A percentile compares a stretch with the other conserved stretches of the same genome.
Conservation (phyloP, 371 early-diverging fungal species). For the Thermomucor indicae-seudaticae region DNA sequence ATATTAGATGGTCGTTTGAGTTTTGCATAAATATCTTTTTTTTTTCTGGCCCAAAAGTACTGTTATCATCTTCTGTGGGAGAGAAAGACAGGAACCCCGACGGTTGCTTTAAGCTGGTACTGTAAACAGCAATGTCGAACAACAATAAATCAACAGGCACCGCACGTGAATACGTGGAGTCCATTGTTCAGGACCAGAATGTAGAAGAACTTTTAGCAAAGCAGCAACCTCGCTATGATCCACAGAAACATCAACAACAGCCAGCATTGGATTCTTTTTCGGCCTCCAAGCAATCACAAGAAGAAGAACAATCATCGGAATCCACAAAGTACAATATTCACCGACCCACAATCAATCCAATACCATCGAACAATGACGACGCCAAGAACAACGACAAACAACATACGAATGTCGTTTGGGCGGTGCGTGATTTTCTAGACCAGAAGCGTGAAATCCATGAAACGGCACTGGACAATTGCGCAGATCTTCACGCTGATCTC, state of each 20-base stretch:
- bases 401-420: constrained; percentile 17
- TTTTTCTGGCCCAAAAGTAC: too few species aligned
- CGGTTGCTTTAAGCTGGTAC: too few species aligned
- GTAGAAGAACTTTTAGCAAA: constrained; percentile 22
- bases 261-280: background rate
- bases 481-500: constrained; percentile 49
- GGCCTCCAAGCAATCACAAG: constrained; percentile 8
- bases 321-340: constrained; percentile 10
- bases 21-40: too few species aligned
- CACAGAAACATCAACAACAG: constrained; percentile 13
- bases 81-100: too few species aligned
- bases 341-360: constrained; percentile 12
- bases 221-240: constrained; percentile 39
- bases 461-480: constrained; percentile 49
- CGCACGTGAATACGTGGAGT: constrained; percentile 41
- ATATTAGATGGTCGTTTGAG: too few species aligned
- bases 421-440: constrained; percentile 27
- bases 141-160: constrained; percentile 5
- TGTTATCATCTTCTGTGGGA: too few species aligned
- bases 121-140: too few species aligned
- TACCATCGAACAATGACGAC: background rate
- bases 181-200: constrained; percentile 29
- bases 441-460: constrained; percentile 51
- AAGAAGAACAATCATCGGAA: constrained; percentile 16
- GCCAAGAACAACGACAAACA: constrained; percentile 3